Evolutionary conservation across 2,329 filamentous ascomycete species (phyloP), one percentile per base, ranked within the genome.

Genomic region (Aspergillus uvarum): DNA sequence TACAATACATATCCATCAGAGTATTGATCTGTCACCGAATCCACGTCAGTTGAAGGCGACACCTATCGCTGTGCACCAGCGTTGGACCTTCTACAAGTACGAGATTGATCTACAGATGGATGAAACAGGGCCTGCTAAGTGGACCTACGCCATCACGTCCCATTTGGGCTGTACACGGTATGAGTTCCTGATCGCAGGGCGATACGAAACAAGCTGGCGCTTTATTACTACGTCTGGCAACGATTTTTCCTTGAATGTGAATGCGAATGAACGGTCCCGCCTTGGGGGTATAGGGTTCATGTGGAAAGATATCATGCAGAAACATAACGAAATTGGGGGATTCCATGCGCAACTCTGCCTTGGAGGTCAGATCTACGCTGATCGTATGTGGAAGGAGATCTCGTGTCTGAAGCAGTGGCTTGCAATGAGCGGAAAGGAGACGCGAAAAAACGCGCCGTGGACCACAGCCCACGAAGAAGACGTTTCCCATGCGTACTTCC

Each of bases 261-360:
- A 88, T 63, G 89, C 92, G 57, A 92, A 89, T 62, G 95, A 99
- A 68, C 86, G 94, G 48, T 86, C 88, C 32, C 91, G 89, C 68
- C 84, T 98, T 1, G 95, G 95, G 31, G 95, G 95, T 1, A 85
- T 96, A 1, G 91, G 93, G 0, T 91, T 95, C 72, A 96, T 99
- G 94, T 99, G 95, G 95, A 98, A 97, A 71, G 95, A 99, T 69
- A 93, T 99, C 29, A 83, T 99, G 72, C 92, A 97, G 77, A 97
- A 97, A 82, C 96, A 99, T 70, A 87, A 93, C 29, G 95, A 99
- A 68, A 96, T 93, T 67, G 92, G 93, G 58, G 95, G 95, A 1
- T 99, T 98, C 75, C 95, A 99, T 70, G 89, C 91, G 6, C 95
- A 99, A 72, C 82, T 99, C 7, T 95, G 94, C 14, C 80, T 97